A percentile compares a stretch with the other conserved stretches of the same genome.
These are phyloP conservation scores for Salix viminalis DNA, from an alignment of 345 rosid genomes.

Conservation along the genomic window DNA sequence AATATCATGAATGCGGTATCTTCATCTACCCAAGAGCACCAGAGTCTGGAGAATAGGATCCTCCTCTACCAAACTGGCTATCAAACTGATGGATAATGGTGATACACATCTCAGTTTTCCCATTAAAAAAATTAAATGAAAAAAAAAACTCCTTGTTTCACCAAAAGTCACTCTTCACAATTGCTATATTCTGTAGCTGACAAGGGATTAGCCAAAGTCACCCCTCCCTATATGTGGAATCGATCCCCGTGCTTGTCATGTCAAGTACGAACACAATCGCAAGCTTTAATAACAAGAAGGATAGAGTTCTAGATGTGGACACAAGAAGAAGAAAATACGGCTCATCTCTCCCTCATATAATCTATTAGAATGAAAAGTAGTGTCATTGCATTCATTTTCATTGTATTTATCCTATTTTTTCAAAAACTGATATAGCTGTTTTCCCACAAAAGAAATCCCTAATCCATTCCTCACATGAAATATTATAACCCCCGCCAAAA, in stretches of 20 bases:
- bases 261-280: background rate
- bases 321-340: background rate
- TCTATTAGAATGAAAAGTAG: background rate
- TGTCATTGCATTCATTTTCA: background rate
- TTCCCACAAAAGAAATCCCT: background rate
- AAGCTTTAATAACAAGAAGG: background rate
- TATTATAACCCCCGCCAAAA: too few relatives aligned
- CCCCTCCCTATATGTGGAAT: background rate
- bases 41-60: background rate
- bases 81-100: background rate
- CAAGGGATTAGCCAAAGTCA: background rate
- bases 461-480: background rate
- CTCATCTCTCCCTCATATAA: background rate
- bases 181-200: background rate
- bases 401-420: background rate
- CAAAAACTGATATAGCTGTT: background rate
- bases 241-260: background rate
- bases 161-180: background rate
- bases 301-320: background rate
- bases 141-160: background rate
- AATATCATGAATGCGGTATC: background rate
- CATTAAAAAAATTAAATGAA: background rate
- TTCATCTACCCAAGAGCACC: background rate
- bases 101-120: background rate
- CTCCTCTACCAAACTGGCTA: background rate